Conservation (phyloP, 768 basidiomycete species). For the Mycena galopus region DNA sequence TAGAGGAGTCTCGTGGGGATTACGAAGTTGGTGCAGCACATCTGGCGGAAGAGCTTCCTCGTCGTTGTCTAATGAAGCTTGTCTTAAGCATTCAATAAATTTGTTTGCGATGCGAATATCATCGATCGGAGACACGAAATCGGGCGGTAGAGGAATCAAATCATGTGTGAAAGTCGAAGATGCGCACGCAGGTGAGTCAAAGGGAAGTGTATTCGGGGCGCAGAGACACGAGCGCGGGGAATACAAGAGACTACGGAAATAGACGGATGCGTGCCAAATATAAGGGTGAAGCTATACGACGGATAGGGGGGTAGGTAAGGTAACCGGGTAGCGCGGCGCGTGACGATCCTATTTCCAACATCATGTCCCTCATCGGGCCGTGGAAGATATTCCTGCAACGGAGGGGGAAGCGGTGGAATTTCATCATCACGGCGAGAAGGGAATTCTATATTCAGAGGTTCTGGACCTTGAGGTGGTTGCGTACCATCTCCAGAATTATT, state of each 20-base stretch:
- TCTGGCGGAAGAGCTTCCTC: constrained; percentile 37
- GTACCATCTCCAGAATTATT: too few relatives aligned
- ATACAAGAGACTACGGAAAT: too few relatives aligned
- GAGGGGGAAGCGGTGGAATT: too few relatives aligned
- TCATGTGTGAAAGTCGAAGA: neutral
- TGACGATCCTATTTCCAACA: too few relatives aligned
- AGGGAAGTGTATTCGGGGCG: too few relatives aligned
- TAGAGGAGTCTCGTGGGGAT: constrained; percentile 38
- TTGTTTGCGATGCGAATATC: constrained; percentile 35
- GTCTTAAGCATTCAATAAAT: constrained; percentile 40
- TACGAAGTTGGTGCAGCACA: constrained; percentile 40
- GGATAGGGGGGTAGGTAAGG: too few relatives aligned
- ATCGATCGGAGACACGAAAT: constrained; percentile 22
- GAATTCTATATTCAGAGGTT: neutral
- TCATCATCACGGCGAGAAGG: neutral
- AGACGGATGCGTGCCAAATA: too few relatives aligned
- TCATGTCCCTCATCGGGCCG: too few relatives aligned
- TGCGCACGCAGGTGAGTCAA: neutral
- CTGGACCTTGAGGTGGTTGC: neutral
- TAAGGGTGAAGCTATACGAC: too few relatives aligned
- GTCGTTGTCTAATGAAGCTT: constrained; percentile 43
- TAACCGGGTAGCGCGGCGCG: too few relatives aligned
- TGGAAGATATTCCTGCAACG: too few relatives aligned
- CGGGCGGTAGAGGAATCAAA: neutral
- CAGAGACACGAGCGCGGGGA: too few relatives aligned